Base-by-base conservation (phyloP, 805 yeast genomes). In the Candida ficus region DNA sequence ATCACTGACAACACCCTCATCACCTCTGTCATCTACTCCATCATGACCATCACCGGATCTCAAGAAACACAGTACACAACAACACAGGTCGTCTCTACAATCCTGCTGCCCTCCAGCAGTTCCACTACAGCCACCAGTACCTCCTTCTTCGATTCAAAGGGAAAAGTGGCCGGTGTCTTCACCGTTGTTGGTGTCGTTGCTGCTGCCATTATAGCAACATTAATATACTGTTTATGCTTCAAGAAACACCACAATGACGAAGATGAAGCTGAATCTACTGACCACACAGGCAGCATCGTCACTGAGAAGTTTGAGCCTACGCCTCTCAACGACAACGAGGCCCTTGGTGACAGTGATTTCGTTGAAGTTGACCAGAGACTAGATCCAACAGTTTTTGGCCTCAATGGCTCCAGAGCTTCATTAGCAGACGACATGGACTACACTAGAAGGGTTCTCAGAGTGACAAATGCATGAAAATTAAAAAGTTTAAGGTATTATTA, bases 151-250 rank as follows among this genome's bases (percentile, higher is more conserved):
- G 68, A 73, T 41, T 66, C 75, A 29, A 73, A 71, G 28, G 91
- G 90, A 0, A 81, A 80, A 52, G 91, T 85, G 1, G 93, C 90
- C 0, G 95, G 93, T 2, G 80, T 83, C 0, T 84, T 84, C 60
- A 74, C 80, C 2, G 89, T 75, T 0, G 93, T 85, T 16, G 93
- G 88, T 1, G 47, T 85, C 4, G 80, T 80, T 3, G 73, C 63
- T 0, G 48, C 74, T 0, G 76, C 70, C 0, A 35, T 79, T 1
- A 36, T 81, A 1, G 57, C 63, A 0, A 63, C 68, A 1, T 45
- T 80, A 2, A 30, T 75, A 11, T 73, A 60, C 52, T 71, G 59
- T 60, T 76, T 65, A 57, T 72, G 48, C 41, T 62, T 63, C 40
- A 48, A 48, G 17, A 56, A 52, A 7, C 53, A 49, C 32, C 41